phyloP scores from a whole-genome alignment of 2,329 filamentous ascomycete genomes.

The Fusarium multiceps region DNA sequence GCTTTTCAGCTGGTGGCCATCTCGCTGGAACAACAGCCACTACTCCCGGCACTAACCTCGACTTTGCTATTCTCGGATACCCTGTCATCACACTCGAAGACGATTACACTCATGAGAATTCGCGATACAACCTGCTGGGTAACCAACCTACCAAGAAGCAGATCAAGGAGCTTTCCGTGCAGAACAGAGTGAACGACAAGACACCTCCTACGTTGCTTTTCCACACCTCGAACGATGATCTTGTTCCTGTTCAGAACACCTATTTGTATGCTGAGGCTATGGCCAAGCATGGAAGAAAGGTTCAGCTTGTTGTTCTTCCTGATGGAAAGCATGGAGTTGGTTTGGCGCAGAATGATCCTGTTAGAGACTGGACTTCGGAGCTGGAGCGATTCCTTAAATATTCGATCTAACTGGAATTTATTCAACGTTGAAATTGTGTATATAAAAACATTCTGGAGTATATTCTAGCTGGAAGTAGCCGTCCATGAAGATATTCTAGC shows the following conservation, averaged over 20 bases:
- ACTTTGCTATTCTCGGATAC: slow-evolving; percentile 35
- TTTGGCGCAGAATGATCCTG: slow-evolving; percentile 24
- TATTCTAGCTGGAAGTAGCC: not conserved
- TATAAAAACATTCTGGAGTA: not conserved
- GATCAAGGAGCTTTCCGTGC: slow-evolving; percentile 18
- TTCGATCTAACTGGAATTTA: slow-evolving; percentile 15
- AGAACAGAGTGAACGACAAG: slow-evolving; percentile 22
- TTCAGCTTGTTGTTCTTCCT: slow-evolving; percentile 22
- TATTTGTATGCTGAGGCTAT: slow-evolving; percentile 31
- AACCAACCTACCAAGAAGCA: slow-evolving; percentile 12
- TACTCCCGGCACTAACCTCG: slow-evolving; percentile 18
- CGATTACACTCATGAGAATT: slow-evolving; percentile 28
- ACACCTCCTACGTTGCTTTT: slow-evolving; percentile 31
- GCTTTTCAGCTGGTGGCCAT: slow-evolving; percentile 34
- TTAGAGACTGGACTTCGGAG: slow-evolving; percentile 31
- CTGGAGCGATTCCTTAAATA: slow-evolving; percentile 30
- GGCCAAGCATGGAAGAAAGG: slow-evolving; percentile 11
- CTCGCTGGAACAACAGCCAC: slow-evolving; percentile 32
- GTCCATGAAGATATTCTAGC: no score
- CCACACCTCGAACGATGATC: slow-evolving; percentile 28
- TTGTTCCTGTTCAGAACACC: slow-evolving; percentile 29
- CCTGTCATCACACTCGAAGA: slow-evolving; percentile 30
- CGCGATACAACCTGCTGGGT: slow-evolving; percentile 27
- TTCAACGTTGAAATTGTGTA: fast-evolving
- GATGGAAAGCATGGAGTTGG: slow-evolving; percentile 29